phyloP scores from a whole-genome alignment of 768 basidiomycete genomes.

The Rhizopogon roseolus region DNA sequence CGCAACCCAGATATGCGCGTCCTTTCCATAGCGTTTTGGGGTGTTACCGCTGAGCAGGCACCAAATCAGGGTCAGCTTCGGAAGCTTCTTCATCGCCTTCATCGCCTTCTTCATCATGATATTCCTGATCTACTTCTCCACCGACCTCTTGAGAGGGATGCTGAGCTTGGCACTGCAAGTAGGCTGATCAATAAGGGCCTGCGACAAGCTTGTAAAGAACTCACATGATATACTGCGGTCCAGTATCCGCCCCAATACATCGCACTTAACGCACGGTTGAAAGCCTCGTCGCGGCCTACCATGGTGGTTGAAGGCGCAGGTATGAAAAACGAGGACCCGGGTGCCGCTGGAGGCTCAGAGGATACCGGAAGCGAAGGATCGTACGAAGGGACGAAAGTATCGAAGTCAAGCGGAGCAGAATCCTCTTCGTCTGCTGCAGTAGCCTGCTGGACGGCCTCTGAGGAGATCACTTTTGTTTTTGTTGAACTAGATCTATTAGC shows the following conservation, averaged over 20 bases:
- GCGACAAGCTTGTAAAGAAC: conserved; percentile 15
- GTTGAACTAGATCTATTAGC: conserved; percentile 11
- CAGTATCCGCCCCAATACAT: conserved; percentile 90
- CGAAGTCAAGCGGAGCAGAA: conserved; percentile 63
- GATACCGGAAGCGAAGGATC: conserved; percentile 53
- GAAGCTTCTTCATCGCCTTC: conserved; percentile 22
- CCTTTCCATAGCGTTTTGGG: background rate
- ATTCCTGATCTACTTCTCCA: conserved; percentile 24
- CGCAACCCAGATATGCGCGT: no score
- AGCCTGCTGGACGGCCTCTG: background rate
- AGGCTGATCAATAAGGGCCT: conserved; percentile 1
- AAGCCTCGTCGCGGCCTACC: conserved; percentile 70
- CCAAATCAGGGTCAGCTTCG: conserved; percentile 19
- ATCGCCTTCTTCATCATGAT: conserved; percentile 1
- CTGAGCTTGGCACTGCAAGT: conserved; percentile 29
- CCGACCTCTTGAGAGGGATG: conserved; percentile 12
- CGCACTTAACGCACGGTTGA: conserved; percentile 65
- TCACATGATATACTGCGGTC: conserved; percentile 80
- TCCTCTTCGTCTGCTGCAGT: conserved; percentile 32
- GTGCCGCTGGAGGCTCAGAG: conserved; percentile 14
- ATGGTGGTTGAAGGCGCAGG: conserved; percentile 30
- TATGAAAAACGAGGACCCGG: conserved; percentile 16
- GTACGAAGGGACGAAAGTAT: conserved; percentile 66
- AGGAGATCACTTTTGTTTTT: conserved; percentile 9
- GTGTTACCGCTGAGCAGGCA: conserved; percentile 24